Evolutionary conservation across 2,329 filamentous ascomycete genomes (phyloP).

Genomic region (Graphilbum ipis-grandicollis): DNA sequence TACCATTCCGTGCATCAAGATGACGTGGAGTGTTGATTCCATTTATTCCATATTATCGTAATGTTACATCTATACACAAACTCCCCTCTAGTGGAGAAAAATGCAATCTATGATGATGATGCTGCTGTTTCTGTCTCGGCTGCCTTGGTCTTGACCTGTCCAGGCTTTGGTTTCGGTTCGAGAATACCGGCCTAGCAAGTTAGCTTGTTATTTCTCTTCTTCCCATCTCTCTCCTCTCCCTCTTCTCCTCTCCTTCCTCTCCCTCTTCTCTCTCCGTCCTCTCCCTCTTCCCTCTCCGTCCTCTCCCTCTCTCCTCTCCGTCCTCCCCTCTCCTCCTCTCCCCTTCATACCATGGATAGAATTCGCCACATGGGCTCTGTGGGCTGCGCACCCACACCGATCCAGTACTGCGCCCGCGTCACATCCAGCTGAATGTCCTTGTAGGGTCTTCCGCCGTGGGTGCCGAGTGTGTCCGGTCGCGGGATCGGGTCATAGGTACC

Average conservation of each 20-base stretch:
- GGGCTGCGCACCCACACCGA: constrained; percentile 91
- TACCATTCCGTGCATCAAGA: no score
- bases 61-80: no score
- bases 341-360: constrained; percentile 49
- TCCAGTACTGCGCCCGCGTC: constrained; percentile 77
- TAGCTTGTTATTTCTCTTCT: background rate
- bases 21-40: no score
- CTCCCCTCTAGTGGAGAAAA: no score
- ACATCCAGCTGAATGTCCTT: constrained; percentile 86
- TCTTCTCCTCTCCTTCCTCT: no score
- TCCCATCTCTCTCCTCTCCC: no score
- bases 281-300: no score
- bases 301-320: no score
- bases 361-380: constrained; percentile 79
- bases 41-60: no score
- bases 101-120: background rate
- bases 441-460: constrained; percentile 29
- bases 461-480: constrained; percentile 29
- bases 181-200: constrained; percentile 8
- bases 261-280: no score
- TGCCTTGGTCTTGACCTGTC: background rate
- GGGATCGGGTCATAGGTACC: constrained; percentile 58
- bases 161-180: constrained; percentile 4
- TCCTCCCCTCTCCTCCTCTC: no score
- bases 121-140: background rate